Base-by-base conservation (phyloP, 768 basidiomycete species). In the Leccinum boreale region DNA sequence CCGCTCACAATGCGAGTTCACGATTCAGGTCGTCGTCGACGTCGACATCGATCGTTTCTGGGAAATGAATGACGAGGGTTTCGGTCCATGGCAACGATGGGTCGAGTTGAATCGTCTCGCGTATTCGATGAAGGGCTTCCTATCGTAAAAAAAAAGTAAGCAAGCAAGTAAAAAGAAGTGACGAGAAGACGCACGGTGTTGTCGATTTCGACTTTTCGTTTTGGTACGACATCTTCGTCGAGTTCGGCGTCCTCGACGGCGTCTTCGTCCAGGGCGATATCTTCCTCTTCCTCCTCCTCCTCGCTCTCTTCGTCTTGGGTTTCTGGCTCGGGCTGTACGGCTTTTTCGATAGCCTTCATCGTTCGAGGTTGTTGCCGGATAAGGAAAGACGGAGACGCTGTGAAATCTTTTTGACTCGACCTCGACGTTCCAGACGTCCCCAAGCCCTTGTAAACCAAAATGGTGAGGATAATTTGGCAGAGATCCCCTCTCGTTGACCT, bases 11-110 rank as follows among this genome's bases (percentile, higher is more conserved):
- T 17, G 93, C 91, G 45, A 98, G 83, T 75, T 99, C 97, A 58
- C 97, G 90, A 64, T 92, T 89, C 24, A 99, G 79, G 73, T 98
- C 96, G 71, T 94, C 90, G 53, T 90, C 73, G 24, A 93, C 86
- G 62, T 93, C 89, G 31, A 86, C 87, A 4, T 86, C 81, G 56
- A 92, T 86, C 19, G 80, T 79, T 57, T 89, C 75, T 5, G 92
- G 89, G 72, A 86, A 94, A 26, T 85, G 76, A 5, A 94, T 68
- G 1, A 80, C 77, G 1, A 94, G 78, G 0, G 90, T 92, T 69
- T 95, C 92, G 52, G 90, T 91, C 92, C 92, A 94, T 17, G 89
- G 81, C 48, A 92, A 71, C 58, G 84, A 83, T 26, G 84, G 75
- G 64, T 91, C 89, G 11, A 94, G 80, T 64, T 86, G 79, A 23